Conservation (phyloP, 2,329 filamentous ascomycete genomes). For the Ascosphaera aggregata region DNA sequence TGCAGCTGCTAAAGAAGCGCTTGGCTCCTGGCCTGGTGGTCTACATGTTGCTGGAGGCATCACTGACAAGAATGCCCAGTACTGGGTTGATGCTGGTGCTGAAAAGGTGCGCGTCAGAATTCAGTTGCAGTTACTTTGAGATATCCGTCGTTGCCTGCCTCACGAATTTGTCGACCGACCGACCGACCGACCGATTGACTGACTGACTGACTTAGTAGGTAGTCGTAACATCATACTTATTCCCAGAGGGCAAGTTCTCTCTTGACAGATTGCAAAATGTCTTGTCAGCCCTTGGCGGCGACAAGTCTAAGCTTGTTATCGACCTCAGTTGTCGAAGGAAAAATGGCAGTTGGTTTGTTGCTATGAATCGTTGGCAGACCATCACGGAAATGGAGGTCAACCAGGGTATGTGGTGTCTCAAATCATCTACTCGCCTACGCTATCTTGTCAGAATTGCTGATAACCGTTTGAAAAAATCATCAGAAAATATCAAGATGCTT, state of each 20-base stretch:
- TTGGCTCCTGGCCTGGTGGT: conserved; percentile 53
- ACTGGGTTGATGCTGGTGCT: conserved; percentile 74
- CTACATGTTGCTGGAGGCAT: conserved; percentile 92
- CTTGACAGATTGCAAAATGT: conserved; percentile 52
- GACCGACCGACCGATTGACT: too few species aligned
- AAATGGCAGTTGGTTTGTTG: conserved; percentile 71
- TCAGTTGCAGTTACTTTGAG: too few species aligned
- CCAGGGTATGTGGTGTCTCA: conserved; percentile 37
- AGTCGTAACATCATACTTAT: conserved; percentile 90
- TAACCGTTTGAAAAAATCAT: background rate
- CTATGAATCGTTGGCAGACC: conserved; percentile 98
- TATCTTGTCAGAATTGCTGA: background rate
- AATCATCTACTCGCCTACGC: background rate
- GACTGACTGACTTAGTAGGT: conserved; percentile 39
- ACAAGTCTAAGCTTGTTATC: conserved; percentile 68
- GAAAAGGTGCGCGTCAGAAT: conserved; percentile 44
- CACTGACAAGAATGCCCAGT: conserved; percentile 55
- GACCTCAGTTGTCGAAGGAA: conserved; percentile 76
- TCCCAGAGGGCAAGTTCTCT: conserved; percentile 64
- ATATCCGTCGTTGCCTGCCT: too few species aligned
- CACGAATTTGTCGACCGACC: too few species aligned
- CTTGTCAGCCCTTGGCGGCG: conserved; percentile 45
- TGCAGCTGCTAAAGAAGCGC: conserved; percentile 51
- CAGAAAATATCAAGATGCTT: conserved; percentile 57
- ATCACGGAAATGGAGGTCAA: conserved; percentile 91